phyloP scores from a whole-genome alignment of 208 protist genomes.

The Wallacemonas sp. region DNA sequence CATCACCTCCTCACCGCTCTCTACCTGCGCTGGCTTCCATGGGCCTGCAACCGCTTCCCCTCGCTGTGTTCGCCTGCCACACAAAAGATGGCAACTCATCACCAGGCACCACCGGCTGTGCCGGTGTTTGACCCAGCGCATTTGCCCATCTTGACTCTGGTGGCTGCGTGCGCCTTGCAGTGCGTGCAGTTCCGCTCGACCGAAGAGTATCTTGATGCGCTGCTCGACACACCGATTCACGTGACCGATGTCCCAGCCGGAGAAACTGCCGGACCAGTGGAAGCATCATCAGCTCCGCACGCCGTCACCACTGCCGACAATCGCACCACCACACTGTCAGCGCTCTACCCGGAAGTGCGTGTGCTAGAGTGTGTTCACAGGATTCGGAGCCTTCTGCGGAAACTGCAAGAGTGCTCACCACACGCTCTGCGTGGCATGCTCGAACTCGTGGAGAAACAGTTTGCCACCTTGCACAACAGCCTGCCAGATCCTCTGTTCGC shows the following conservation, averaged over 20 bases:
- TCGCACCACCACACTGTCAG: not conserved
- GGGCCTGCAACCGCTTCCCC: too few relatives aligned
- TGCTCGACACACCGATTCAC: not conserved
- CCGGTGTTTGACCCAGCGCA: not conserved
- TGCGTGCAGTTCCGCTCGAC: conserved; percentile 3
- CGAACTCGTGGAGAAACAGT: conserved; percentile 14
- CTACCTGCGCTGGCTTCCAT: too few relatives aligned
- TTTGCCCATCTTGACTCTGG: not conserved
- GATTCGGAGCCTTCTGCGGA: conserved; percentile 45
- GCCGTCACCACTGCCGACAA: not conserved
- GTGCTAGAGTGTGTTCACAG: conserved; percentile 41
- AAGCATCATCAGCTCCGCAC: too few relatives aligned
- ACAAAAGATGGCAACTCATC: not conserved
- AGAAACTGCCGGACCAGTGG: too few relatives aligned
- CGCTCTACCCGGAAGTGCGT: conserved; percentile 56
- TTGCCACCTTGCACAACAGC: conserved; percentile 28
- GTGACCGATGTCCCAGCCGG: too few relatives aligned
- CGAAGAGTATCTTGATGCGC: conserved; percentile 1
- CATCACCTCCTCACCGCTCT: too few relatives aligned
- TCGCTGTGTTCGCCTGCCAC: not conserved
- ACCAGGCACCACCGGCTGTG: not conserved
- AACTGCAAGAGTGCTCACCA: conserved; percentile 36
- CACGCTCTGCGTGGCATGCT: conserved; percentile 24
- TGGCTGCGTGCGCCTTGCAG: not conserved
- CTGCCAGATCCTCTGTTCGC: conserved; percentile 70